phyloP scores from a whole-genome alignment of 768 basidiomycete genomes.

The Hydnum rufescens region DNA sequence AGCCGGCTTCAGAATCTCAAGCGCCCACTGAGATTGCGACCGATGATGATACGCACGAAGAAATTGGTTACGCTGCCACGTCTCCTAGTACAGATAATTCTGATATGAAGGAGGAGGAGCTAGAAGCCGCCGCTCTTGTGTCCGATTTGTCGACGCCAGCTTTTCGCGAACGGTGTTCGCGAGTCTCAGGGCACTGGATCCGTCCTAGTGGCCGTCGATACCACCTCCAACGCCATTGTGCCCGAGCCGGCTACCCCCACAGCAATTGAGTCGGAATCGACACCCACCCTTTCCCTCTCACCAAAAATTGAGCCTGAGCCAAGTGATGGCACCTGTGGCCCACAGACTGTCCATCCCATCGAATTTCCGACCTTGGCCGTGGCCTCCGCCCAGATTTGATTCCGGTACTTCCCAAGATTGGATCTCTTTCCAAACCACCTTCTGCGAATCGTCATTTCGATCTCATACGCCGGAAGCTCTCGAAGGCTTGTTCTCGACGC shows the following conservation, averaged over 20 bases:
- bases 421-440: background rate
- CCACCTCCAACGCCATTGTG: too few species aligned
- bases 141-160: background rate
- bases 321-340: background rate
- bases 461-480: slow-evolving; percentile 82
- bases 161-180: too few species aligned
- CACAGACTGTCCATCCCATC: background rate
- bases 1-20: slow-evolving; percentile 33
- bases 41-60: background rate
- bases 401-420: background rate
- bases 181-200: too few species aligned
- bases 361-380: background rate
- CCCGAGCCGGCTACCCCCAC: too few species aligned
- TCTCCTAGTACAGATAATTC: background rate
- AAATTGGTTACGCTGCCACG: background rate
- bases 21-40: slow-evolving; percentile 15
- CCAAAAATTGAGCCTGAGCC: too few species aligned
- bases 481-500: slow-evolving; percentile 78
- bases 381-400: background rate
- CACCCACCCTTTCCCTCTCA: too few species aligned
- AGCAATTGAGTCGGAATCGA: too few species aligned
- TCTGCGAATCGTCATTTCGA: slow-evolving; percentile 42
- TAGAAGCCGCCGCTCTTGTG: background rate
- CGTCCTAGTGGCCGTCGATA: too few species aligned
- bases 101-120: background rate